Evolutionary conservation across 2,329 filamentous ascomycete species (phyloP).

Genomic region (Pseudogymnoascus sp.): DNA sequence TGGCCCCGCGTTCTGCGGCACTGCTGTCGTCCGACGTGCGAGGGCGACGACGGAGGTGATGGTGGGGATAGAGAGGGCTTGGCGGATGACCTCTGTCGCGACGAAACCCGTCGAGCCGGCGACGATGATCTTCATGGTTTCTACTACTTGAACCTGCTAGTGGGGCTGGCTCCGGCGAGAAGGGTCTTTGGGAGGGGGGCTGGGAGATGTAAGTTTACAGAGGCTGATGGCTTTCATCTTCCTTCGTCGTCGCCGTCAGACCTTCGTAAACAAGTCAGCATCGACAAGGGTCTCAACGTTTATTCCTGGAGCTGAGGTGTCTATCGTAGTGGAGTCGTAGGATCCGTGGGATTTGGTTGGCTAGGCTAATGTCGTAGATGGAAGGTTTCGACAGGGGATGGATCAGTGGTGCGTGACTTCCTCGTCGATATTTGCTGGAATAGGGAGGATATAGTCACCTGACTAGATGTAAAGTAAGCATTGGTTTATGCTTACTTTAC

Average conservation of each 20-base stretch:
- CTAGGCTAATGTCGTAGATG: neutral
- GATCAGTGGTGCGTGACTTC: neutral
- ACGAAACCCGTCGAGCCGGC: conserved; percentile 29
- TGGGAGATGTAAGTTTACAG: neutral
- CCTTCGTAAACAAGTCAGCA: neutral
- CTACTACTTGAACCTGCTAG: neutral
- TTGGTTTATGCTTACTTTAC: neutral
- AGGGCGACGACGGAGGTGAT: conserved; percentile 27
- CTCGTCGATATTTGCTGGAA: neutral
- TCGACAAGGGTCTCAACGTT: neutral
- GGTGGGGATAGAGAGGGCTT: conserved; percentile 24
- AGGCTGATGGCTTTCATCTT: neutral
- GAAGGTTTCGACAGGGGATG: neutral
- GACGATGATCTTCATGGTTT: conserved; percentile 30
- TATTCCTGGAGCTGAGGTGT: neutral
- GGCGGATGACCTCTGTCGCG: conserved; percentile 29
- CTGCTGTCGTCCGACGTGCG: conserved; percentile 19
- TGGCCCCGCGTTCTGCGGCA: conserved; percentile 8
- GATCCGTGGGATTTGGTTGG: neutral
- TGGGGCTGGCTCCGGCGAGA: neutral
- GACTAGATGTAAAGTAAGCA: neutral
- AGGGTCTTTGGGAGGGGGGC: neutral
- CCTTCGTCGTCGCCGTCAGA: neutral
- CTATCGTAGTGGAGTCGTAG: neutral
- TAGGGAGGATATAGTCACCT: neutral